Evolutionary conservation across 805 yeast species (phyloP).

Genomic region (Candida saitoana): DNA sequence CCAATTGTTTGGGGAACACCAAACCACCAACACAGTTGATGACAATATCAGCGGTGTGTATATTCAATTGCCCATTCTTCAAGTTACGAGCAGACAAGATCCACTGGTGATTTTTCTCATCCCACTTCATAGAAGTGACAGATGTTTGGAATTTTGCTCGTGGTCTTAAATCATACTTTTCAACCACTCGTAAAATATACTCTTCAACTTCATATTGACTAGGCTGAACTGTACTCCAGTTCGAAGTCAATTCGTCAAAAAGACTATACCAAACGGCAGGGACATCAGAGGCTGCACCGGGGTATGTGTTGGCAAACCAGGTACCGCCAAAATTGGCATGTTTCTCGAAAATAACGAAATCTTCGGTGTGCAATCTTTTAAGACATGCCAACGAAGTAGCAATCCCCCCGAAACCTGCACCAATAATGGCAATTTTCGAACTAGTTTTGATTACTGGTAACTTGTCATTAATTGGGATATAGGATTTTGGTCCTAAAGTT

Average conservation of each 20-base stretch:
- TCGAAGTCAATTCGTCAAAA: conserved; percentile 28
- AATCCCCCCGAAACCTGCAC: conserved; percentile 41
- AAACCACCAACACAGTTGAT: conserved; percentile 32
- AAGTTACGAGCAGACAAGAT: conserved; percentile 22
- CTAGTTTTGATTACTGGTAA: conserved; percentile 18
- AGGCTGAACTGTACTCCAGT: conserved; percentile 37
- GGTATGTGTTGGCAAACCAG: conserved; percentile 44
- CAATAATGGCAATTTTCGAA: conserved; percentile 34
- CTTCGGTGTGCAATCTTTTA: conserved; percentile 23
- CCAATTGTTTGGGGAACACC: conserved; percentile 30
- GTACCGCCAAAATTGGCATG: conserved; percentile 40
- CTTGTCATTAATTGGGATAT: conserved; percentile 13
- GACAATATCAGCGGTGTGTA: conserved; percentile 27
- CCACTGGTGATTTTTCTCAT: conserved; percentile 27
- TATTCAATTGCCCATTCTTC: conserved; percentile 25
- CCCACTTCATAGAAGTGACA: conserved; percentile 18
- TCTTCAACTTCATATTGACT: conserved; percentile 42
- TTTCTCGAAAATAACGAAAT: conserved; percentile 34
- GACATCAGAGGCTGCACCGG: conserved; percentile 43
- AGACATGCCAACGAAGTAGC: conserved; percentile 26
- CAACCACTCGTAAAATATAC: conserved; percentile 30
- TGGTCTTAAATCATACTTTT: conserved; percentile 21
- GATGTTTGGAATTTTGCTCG: conserved; percentile 21
- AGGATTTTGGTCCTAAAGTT: conserved; percentile 21
- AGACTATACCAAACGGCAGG: conserved; percentile 41